Base-by-base conservation (phyloP, 768 basidiomycete species). In the Trametes meyenii region DNA sequence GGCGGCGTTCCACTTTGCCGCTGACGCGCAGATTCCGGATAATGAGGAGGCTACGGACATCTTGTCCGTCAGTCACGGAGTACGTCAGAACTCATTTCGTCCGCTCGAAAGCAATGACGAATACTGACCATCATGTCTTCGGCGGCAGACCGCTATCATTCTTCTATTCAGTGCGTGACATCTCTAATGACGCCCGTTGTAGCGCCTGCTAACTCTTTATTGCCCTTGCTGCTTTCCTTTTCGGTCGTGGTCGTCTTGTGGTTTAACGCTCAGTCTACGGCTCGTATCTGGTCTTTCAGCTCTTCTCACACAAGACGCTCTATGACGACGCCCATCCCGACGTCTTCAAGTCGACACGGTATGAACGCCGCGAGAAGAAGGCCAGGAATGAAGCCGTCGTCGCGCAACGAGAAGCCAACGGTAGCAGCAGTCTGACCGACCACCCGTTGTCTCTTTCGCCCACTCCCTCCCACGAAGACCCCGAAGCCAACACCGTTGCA, bases 1-100 rank as follows among this genome's bases (percentile, higher is more conserved):
- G 6, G 90, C 89, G 24, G 92, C 89, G 1, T 95, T 90, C 74
- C 87, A 92, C 64, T 81, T 88, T 63, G 76, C 83, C 40, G 70
- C 67, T 39, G 70, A 68, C 48, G 64, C 60, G 24, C 61, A 26
- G 55, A 68, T 73, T 56, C 67, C 61, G 50, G 61, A 70, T 24
- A 66, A 58, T 3, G 55, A 77, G 51, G 81, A 85, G 64, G 76
- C 68, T 16, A 33, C 63, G 19, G 73, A 78, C 60, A 80, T 85
- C 50, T 67, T 84, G 49, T 73, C 72, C 48, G 80, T 84, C 75
- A 85, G 84, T 55, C 80, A 77, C 49, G 83, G 83, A 14, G 83
- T 82, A 63, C 63, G 81, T 72, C 29, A 3, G 3, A 21, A 11
- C 16, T 17, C 40, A 16, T 42, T 26, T 49, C 39, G 3, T 2